Conservation (phyloP, 345 rosid species). For the Dovyalis caffra region DNA sequence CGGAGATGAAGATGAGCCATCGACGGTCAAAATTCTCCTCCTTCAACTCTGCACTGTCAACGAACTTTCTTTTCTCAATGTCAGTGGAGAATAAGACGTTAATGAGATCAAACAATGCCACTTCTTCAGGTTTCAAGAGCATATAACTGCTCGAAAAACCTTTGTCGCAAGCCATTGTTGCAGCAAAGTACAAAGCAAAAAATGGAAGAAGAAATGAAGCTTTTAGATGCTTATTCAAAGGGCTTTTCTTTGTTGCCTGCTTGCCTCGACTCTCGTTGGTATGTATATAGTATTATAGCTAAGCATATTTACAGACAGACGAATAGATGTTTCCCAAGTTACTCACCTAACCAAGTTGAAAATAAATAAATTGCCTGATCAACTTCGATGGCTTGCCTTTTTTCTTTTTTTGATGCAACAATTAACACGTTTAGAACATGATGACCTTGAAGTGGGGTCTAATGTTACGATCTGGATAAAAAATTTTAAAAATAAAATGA, state of each 20-base stretch:
- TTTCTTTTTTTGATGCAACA: too few relatives aligned
- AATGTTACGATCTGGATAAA: too few relatives aligned
- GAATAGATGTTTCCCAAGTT: too few relatives aligned
- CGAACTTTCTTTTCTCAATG: slow-evolving; percentile 37
- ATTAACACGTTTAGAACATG: too few relatives aligned
- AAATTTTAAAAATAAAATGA: too few relatives aligned
- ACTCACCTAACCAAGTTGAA: too few relatives aligned
- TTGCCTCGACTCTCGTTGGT: background rate
- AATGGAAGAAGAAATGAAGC: background rate
- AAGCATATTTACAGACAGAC: too few relatives aligned
- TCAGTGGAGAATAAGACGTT: slow-evolving; percentile 40
- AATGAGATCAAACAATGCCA: slow-evolving; percentile 43
- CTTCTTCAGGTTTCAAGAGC: slow-evolving; percentile 55
- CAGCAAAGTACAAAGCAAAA: background rate
- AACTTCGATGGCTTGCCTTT: too few relatives aligned
- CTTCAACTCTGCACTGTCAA: slow-evolving; percentile 35
- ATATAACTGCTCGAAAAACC: slow-evolving; percentile 42
- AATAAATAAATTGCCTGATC: too few relatives aligned
- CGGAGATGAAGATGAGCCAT: slow-evolving; percentile 59
- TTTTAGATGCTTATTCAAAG: background rate
- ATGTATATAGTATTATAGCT: too few relatives aligned
- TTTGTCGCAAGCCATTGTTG: slow-evolving; percentile 27
- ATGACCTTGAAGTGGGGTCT: too few relatives aligned
- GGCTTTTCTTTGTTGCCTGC: background rate
- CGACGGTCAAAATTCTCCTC: slow-evolving; percentile 45